A percentile compares a stretch with the other conserved stretches of the same genome.
These are phyloP conservation scores for Cronartium quercuum DNA, from an alignment of 1,284 basidiomycete genomes.

Conservation along the genomic window DNA sequence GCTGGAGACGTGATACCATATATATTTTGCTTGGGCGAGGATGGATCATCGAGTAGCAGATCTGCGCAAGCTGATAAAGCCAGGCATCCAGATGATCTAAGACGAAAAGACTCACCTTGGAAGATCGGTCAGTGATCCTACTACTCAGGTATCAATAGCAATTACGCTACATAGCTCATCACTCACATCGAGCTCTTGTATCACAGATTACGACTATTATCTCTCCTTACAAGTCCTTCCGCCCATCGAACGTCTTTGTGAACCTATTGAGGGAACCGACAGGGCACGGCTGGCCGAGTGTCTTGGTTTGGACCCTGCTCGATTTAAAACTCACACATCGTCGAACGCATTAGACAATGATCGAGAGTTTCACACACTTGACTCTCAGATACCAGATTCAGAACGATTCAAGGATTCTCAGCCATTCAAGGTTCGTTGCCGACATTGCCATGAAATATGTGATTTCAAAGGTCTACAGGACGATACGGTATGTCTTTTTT, in stretches of 20 bases:
- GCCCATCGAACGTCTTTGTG: slow-evolving; percentile 89
- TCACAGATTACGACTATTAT: slow-evolving; percentile 81
- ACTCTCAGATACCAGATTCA: slow-evolving; percentile 81
- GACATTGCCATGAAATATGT: slow-evolving; percentile 61
- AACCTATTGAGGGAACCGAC: slow-evolving; percentile 93
- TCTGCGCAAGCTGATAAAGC: slow-evolving; percentile 81
- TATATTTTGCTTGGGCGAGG: slow-evolving; percentile 77
- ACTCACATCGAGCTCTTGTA: neutral
- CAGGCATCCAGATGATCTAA: slow-evolving; percentile 86
- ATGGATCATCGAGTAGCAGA: slow-evolving; percentile 63
- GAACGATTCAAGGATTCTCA: slow-evolving; percentile 74
- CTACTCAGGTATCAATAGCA: neutral
- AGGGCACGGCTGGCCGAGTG: slow-evolving; percentile 85
- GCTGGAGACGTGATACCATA: slow-evolving; percentile 93
- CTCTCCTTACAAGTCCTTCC: slow-evolving; percentile 86
- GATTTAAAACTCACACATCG: slow-evolving; percentile 58
- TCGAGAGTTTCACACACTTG: slow-evolving; percentile 69
- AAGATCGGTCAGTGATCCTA: slow-evolving; percentile 62
- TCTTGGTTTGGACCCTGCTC: slow-evolving; percentile 78
- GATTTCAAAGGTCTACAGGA: slow-evolving; percentile 64
- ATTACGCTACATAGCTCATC: neutral
- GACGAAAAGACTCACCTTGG: slow-evolving; percentile 61
- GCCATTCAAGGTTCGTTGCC: slow-evolving; percentile 67
- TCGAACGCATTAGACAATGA: slow-evolving; percentile 55
- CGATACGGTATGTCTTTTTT: slow-evolving; percentile 55